Evolutionary conservation across 2,329 filamentous ascomycete species (phyloP).

Genomic region (Dothideomycetes sp.): DNA sequence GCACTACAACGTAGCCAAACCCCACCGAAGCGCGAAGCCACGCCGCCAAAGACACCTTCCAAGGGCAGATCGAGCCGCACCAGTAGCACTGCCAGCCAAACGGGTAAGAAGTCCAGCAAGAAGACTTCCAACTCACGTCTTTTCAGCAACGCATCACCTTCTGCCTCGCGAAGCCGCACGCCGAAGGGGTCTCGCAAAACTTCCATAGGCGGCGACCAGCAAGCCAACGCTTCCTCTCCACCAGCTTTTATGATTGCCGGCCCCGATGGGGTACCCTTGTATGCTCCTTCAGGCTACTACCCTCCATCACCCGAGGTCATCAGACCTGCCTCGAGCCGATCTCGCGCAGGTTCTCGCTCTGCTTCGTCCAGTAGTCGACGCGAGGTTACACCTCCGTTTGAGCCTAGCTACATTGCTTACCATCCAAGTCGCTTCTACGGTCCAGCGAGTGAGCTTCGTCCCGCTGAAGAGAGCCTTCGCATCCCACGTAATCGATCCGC

Average conservation of each 20-base stretch:
- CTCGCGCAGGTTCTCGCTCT: constrained; percentile 12
- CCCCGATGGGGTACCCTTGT: constrained; percentile 36
- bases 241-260: constrained; percentile 37
- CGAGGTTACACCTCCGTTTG: constrained; percentile 19
- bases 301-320: constrained; percentile 11
- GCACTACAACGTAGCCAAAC: constrained; percentile 55
- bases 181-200: constrained; percentile 13
- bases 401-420: constrained; percentile 14
- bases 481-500: constrained; percentile 26
- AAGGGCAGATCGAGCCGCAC: constrained; percentile 20
- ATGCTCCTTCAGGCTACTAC: constrained; percentile 23
- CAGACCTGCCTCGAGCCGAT: not conserved
- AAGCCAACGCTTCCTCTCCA: constrained; percentile 13
- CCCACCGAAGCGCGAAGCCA: constrained; percentile 5
- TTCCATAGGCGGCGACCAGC: constrained; percentile 18
- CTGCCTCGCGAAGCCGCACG: constrained; percentile 19
- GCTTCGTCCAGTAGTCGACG: constrained; percentile 19
- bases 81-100: constrained; percentile 24
- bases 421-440: constrained; percentile 15
- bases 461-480: constrained; percentile 31
- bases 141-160: constrained; percentile 17
- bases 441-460: constrained; percentile 9
- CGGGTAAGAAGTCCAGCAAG: constrained; percentile 19
- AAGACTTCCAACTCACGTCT: constrained; percentile 5
- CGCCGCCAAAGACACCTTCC: constrained; percentile 13